Percentiles rank a stretch among this genome's conserved stretches.
These are phyloP conservation scores for Euphorbia lathyris DNA, from an alignment of 345 rosid genomes.

Conservation along the genomic window DNA sequence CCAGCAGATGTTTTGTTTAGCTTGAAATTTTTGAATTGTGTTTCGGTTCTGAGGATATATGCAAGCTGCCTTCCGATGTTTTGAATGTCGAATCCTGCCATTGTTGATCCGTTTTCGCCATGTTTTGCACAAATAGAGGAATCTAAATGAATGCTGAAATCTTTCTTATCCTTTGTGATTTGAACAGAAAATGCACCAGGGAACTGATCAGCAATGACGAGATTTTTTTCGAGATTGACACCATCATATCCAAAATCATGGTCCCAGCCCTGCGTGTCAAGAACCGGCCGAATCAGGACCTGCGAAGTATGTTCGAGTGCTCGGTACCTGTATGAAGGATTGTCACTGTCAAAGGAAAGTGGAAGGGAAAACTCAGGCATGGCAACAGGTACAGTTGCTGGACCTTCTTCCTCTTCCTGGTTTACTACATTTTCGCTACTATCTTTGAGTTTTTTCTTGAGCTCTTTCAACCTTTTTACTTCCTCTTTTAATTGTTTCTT, in stretches of 20 bases:
- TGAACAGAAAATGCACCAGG: slow-evolving; percentile 35
- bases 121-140: slow-evolving; percentile 37
- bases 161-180: slow-evolving; percentile 41
- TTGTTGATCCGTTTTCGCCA: slow-evolving; percentile 32
- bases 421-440: slow-evolving; percentile 17
- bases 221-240: slow-evolving; percentile 31
- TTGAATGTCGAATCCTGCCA: slow-evolving; percentile 47
- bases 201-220: slow-evolving; percentile 22
- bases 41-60: slow-evolving; percentile 36
- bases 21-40: slow-evolving; percentile 29
- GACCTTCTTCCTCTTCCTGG: slow-evolving; percentile 23
- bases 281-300: slow-evolving; percentile 39
- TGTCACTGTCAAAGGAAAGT: slow-evolving; percentile 39
- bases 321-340: slow-evolving; percentile 36
- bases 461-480: slow-evolving; percentile 31
- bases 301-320: slow-evolving; percentile 27
- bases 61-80: slow-evolving; percentile 42
- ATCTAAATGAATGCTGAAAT: slow-evolving; percentile 35
- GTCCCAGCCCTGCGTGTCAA: slow-evolving; percentile 39
- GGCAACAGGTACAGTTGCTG: slow-evolving; percentile 24
- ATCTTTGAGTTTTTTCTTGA: slow-evolving; percentile 30
- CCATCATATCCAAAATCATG: slow-evolving; percentile 45
- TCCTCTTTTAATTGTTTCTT: slow-evolving; percentile 47
- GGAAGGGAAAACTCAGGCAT: slow-evolving; percentile 40
- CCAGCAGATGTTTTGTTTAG: slow-evolving; percentile 37